A percentile compares a stretch with the other conserved stretches of the same genome.
Conservation (phyloP, 495 filamentous ascomycete species). For the Penicillium alfredii region DNA sequence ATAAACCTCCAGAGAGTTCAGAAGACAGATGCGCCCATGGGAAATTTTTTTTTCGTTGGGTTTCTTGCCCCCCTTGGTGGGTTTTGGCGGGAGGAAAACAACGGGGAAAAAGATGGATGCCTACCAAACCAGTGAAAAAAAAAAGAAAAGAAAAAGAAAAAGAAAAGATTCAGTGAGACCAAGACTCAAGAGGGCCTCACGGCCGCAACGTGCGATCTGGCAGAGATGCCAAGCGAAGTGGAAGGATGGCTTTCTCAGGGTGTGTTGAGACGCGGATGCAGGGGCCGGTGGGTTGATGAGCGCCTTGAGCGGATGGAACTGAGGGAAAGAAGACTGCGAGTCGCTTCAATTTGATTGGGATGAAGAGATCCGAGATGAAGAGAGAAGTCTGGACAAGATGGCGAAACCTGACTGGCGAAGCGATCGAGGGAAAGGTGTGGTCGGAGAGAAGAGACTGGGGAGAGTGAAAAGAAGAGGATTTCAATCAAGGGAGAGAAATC, state of each 20-base stretch:
- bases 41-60: constrained; percentile 12
- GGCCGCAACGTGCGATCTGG: constrained; percentile 24
- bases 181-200: constrained; percentile 20
- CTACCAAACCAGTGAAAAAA: constrained; percentile 25
- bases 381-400: no score
- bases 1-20: constrained; percentile 10
- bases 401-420: no score
- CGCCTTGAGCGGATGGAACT: no score
- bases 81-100: constrained; percentile 1
- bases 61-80: constrained; percentile 7
- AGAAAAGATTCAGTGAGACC: constrained; percentile 16
- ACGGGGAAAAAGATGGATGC: constrained; percentile 6
- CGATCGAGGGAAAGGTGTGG: no score
- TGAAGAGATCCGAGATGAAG: constrained; percentile 1
- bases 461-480: constrained; percentile 1
- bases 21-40: constrained; percentile 25
- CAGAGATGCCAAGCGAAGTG: constrained; percentile 21
- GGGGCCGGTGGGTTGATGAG: no score
- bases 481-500: constrained; percentile 14
- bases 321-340: no score
- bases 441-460: background rate
- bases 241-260: no score
- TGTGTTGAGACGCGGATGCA: no score
- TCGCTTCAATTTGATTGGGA: background rate
- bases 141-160: no score